Evolutionary conservation across 805 yeast genomes (phyloP), one percentile per base, ranked within the genome.

Genomic region (Metschnikowia continentalis): DNA sequence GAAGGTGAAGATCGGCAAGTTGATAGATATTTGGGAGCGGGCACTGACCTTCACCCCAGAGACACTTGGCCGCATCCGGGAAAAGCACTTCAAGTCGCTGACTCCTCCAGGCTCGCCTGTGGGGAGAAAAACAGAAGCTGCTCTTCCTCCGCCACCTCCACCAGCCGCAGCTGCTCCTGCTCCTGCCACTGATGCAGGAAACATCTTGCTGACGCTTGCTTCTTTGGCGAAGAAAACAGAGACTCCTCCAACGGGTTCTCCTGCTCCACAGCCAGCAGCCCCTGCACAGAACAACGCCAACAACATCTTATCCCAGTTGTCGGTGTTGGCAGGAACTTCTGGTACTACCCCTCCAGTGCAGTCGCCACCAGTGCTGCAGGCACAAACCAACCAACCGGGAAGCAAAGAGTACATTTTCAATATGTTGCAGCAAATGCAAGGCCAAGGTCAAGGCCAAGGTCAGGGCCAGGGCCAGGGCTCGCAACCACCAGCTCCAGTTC

Each of bases 21-120:
- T 94, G 59, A 79, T 94, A 57, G 96, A 89, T 56, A 91, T 94
- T 61, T 94, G 99, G 99, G 88, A 83, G 58, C 83, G 88, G 56
- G 86, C 90, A 35, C 82, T 81, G 40, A 86, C 96, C 14, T 92
- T 94, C 70, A 75, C 76, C 49, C 78, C 80, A 40, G 74, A 76
- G 38, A 70, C 77, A 32, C 72, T 94, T 49, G 68, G 76, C 42
- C 64, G 76, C 17, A 77, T 89, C 52, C 80, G 84, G 63, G 67
- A 74, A 11, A 83, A 79, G 62, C 80, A 80, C 65, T 86, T 85
- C 61, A 71, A 69, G 46, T 72, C 90, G 14, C 78, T 83, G 8
- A 85, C 95, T 4, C 92, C 94, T 36, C 86, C 86, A 2, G 86
- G 81, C 26, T 60, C 76, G 13, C 79, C 87, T 14, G 87, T 87